Evolutionary conservation across 257 asterid species (phyloP), one percentile per base, ranked within the genome.

Genomic region (Fraxinus quadrangulata): DNA sequence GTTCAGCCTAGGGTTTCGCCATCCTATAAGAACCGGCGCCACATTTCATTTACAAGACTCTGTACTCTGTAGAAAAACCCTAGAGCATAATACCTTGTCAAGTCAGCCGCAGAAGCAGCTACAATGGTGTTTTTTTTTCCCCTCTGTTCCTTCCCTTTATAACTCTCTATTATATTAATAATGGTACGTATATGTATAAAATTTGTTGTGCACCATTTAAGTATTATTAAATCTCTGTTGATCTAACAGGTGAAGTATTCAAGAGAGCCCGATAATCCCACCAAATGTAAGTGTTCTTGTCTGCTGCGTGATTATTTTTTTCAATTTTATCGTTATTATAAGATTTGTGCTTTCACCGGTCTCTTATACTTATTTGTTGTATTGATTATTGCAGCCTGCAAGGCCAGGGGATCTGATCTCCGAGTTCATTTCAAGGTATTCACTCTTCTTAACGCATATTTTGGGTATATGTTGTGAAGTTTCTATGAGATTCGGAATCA

Each of bases 351-450:
- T 56, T 24, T 56, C 36, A 1, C 11, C 71, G 3, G n/a, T 30
- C 21, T 56, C 26, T 56, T 4, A n/a, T 7, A n/a, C 28, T 56
- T 56, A 56, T n/a, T 8, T 16, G 61, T 70, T 39, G 71, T 10
- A 21, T 6, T 75, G 16, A 45, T 30, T 23, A 77, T 76, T 83
- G 74, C 87, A 88, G 92, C 90, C 49, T 88, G 92, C 92, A 86
- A 88, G 72, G 87, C 92, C 19, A 77, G 83, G 83, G 92, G 92
- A 28, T 81, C 89, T 14, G 90, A 85, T 78, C 87, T 88, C 71
- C 80, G 92, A 67, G 92, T 88, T 81, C 92, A 88, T 67, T 88
- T 88, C 79, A 88, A 88, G 92, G 92, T 88, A 69, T 4, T 0
- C 6, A 1, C 4, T 21, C 6, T 42, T 19, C 6, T 21, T n/a